Percentiles rank a stretch among this genome's conserved stretches.
phyloP scores from a whole-genome alignment of 2,329 filamentous ascomycete species.

The Pestalotiopsis sp. region DNA sequence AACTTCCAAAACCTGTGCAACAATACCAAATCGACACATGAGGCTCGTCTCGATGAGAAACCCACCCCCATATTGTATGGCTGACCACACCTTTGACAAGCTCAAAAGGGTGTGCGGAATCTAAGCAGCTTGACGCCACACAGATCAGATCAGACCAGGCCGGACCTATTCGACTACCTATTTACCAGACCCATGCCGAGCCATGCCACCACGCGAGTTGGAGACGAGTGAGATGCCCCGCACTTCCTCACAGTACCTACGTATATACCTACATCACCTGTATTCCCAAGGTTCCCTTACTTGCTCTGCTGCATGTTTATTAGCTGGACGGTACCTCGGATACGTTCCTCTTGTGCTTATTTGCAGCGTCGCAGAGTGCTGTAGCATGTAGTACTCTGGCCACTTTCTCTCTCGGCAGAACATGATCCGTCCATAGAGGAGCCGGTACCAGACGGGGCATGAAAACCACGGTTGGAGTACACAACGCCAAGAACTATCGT shows the following conservation, averaged over 20 bases:
- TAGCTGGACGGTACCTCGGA: background rate
- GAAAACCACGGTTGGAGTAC: background rate
- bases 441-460: background rate
- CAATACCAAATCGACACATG: background rate
- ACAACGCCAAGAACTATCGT: conserved; percentile 1
- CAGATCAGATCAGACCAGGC: no score
- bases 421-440: conserved; percentile 5
- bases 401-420: background rate
- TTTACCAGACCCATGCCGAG: background rate
- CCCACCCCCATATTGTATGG: background rate
- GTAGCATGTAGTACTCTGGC: background rate
- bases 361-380: background rate
- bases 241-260: background rate
- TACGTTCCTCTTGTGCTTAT: background rate
- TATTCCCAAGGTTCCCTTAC: background rate
- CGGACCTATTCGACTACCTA: no score
- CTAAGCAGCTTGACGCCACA: background rate
- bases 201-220: background rate
- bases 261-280: background rate
- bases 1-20: background rate
- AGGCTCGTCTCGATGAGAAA: background rate
- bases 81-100: background rate
- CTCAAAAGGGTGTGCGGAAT: background rate
- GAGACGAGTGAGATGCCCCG: background rate
- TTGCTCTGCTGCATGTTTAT: background rate